Percentiles rank a stretch among this genome's conserved stretches.
Conservation (phyloP, 1,139 yeast species). For the Saccharomyces hybrid region DNA sequence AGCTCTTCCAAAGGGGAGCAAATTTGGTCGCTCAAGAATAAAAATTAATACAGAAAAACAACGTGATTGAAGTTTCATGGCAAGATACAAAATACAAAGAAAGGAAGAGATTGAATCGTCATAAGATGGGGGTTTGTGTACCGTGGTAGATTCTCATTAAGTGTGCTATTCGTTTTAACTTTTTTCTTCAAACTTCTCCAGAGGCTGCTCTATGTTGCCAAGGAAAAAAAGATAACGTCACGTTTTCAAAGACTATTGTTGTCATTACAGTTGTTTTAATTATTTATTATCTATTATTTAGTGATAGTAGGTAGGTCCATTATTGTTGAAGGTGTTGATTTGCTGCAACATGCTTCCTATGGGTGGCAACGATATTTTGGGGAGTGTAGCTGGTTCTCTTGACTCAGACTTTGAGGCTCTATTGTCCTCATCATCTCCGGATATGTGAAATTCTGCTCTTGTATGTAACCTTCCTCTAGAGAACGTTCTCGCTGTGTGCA, state of each 20-base stretch:
- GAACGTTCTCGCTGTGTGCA: background rate
- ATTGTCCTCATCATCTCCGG: slow-evolving; percentile 11
- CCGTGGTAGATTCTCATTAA: background rate
- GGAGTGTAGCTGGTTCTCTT: background rate
- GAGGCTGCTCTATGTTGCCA: background rate
- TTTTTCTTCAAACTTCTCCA: background rate
- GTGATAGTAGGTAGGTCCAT: background rate
- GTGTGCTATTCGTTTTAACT: background rate
- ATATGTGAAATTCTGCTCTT: slow-evolving; percentile 11
- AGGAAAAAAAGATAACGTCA: background rate
- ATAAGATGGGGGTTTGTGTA: background rate
- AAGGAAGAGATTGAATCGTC: background rate
- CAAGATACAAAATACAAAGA: background rate
- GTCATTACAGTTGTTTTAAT: background rate
- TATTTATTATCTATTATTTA: background rate
- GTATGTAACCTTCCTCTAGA: background rate
- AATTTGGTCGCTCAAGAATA: background rate
- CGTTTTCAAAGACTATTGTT: background rate
- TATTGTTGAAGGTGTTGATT: background rate
- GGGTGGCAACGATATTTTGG: slow-evolving; percentile 1
- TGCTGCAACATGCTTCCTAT: background rate
- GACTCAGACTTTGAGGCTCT: background rate
- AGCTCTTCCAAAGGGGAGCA: background rate
- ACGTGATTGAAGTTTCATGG: background rate
- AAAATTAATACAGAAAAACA: background rate